These are phyloP conservation scores for Lachnellula cervina DNA, from an alignment of 2,329 filamentous ascomycete genomes.

Conservation along the genomic window DNA sequence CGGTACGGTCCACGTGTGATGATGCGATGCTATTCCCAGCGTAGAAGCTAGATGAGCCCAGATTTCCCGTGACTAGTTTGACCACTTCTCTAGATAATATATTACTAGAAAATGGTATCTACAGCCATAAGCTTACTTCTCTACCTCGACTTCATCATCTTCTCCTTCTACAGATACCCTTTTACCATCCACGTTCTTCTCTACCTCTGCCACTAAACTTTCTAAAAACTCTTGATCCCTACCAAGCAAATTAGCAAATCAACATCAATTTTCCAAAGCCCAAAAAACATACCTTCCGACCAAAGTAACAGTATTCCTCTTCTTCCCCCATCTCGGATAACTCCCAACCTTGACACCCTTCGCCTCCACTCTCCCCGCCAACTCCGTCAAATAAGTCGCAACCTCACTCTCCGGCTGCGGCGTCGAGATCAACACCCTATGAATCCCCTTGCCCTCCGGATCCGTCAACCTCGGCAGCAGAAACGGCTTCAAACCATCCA, in stretches of 20 bases:
- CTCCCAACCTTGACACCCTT: slow-evolving; percentile 89
- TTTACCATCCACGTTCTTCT: slow-evolving; percentile 68
- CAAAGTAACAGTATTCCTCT: slow-evolving; percentile 82
- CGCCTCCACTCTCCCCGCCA: slow-evolving; percentile 67
- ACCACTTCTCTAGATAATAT: background rate
- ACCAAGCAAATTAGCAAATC: slow-evolving; percentile 4
- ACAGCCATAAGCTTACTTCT: slow-evolving; percentile 6
- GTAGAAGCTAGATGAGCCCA: too few relatives aligned
- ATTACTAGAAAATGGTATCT: background rate
- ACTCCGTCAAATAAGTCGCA: slow-evolving; percentile 73
- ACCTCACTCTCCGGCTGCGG: slow-evolving; percentile 82
- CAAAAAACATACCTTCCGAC: slow-evolving; percentile 53
- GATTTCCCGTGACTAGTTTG: background rate
- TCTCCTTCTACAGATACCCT: slow-evolving; percentile 68
- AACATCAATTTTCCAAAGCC: background rate
- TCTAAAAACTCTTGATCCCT: slow-evolving; percentile 74
- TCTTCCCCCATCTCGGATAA: slow-evolving; percentile 89
- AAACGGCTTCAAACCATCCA: slow-evolving; percentile 69
- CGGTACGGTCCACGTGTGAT: too few relatives aligned
- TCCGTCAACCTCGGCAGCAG: slow-evolving; percentile 69
- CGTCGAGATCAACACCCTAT: slow-evolving; percentile 78
- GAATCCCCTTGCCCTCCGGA: slow-evolving; percentile 74
- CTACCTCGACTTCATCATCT: slow-evolving; percentile 43
- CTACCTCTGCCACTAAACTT: slow-evolving; percentile 71
- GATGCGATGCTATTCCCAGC: too few relatives aligned